Percentiles rank a stretch among this genome's conserved stretches.
phyloP scores from a whole-genome alignment of 2,329 filamentous ascomycete species.

The Ophiostoma ulmi region DNA sequence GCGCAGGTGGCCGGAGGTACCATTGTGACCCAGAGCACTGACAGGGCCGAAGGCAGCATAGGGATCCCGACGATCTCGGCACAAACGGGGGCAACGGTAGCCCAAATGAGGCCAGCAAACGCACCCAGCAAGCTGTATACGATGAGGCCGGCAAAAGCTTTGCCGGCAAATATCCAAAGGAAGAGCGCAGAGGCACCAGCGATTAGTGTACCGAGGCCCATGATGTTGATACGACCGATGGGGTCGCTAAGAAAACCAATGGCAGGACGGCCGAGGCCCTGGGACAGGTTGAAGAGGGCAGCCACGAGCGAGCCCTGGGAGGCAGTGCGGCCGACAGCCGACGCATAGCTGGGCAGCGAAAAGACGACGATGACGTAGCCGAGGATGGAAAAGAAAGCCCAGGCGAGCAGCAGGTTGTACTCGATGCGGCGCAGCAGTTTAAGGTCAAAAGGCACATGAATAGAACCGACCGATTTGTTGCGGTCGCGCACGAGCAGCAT shows the following conservation, averaged over 20 bases:
- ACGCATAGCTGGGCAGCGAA: slow-evolving; percentile 67
- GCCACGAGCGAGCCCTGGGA: slow-evolving; percentile 65
- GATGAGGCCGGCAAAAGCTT: slow-evolving; percentile 59
- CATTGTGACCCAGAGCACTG: slow-evolving; percentile 66
- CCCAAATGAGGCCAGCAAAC: slow-evolving; percentile 68
- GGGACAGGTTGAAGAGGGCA: slow-evolving; percentile 66
- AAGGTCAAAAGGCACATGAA: slow-evolving; percentile 61
- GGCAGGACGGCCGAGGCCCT: slow-evolving; percentile 63
- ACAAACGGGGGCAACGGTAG: slow-evolving; percentile 62
- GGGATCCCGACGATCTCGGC: slow-evolving; percentile 69
- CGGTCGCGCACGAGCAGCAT: slow-evolving; percentile 62
- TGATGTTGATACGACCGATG: slow-evolving; percentile 69
- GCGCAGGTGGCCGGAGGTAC: slow-evolving; percentile 66
- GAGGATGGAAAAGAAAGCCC: slow-evolving; percentile 66
- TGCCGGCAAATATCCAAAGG: slow-evolving; percentile 67
- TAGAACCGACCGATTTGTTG: slow-evolving; percentile 64
- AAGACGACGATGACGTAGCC: slow-evolving; percentile 75
- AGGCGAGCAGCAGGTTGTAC: slow-evolving; percentile 60
- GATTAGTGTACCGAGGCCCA: slow-evolving; percentile 58
- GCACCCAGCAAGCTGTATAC: slow-evolving; percentile 65
- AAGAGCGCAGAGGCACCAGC: slow-evolving; percentile 61
- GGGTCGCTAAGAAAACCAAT: slow-evolving; percentile 69
- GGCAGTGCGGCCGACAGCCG: slow-evolving; percentile 60
- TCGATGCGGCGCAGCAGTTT: slow-evolving; percentile 56
- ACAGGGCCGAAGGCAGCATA: slow-evolving; percentile 61